Conservation (phyloP, 1,139 yeast species). For the Arxiozyma heterogenica region DNA sequence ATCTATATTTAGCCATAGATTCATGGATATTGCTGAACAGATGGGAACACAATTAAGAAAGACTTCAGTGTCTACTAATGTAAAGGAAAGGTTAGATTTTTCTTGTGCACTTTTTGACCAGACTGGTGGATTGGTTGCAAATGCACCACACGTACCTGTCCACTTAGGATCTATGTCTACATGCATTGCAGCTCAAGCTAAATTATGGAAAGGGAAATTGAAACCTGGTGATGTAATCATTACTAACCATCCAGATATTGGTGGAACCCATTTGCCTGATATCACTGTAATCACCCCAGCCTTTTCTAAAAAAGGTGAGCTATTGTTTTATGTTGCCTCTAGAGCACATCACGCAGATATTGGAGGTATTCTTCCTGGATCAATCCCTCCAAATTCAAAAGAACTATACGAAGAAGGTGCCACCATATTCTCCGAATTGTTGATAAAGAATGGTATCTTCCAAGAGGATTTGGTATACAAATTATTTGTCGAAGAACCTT, state of each 20-base stretch:
- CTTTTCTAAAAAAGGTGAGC: conserved; percentile 32
- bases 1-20: conserved; percentile 73
- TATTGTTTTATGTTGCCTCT: conserved; percentile 40
- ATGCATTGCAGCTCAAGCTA: conserved; percentile 62
- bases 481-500: conserved; percentile 35
- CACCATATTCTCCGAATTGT: conserved; percentile 37
- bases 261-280: conserved; percentile 80
- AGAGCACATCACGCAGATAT: conserved; percentile 48
- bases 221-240: conserved; percentile 67
- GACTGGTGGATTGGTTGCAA: conserved; percentile 70
- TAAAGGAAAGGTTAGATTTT: conserved; percentile 74
- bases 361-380: conserved; percentile 42
- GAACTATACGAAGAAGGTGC: conserved; percentile 43
- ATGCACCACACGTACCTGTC: conserved; percentile 84
- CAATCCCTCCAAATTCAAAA: conserved; percentile 42
- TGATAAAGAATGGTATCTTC: conserved; percentile 35
- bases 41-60: conserved; percentile 78
- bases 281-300: conserved; percentile 61
- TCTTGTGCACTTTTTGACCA: conserved; percentile 76
- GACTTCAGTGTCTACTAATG: conserved; percentile 78
- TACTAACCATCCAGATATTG: conserved; percentile 71
- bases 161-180: conserved; percentile 84
- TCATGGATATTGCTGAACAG: conserved; percentile 84
- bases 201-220: conserved; percentile 51
- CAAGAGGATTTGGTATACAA: conserved; percentile 35